Percentiles rank a stretch among this genome's conserved stretches.
These are phyloP conservation scores for Thymus quinquecostatus DNA, from an alignment of 257 asterid genomes.

Conservation along the genomic window DNA sequence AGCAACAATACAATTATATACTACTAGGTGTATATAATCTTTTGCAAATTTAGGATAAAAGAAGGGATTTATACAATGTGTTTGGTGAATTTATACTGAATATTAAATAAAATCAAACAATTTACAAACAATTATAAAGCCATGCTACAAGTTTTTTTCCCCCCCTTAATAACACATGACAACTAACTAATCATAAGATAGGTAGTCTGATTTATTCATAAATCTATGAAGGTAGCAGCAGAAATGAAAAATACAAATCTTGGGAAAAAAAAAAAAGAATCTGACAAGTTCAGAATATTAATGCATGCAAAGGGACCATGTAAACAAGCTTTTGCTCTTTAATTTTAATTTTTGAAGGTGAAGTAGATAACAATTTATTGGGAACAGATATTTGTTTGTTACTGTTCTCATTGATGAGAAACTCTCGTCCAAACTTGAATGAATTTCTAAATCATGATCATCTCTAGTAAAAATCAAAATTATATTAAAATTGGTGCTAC, in stretches of 20 bases:
- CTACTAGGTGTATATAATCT: no score
- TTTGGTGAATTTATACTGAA: no score
- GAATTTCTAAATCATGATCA: no score
- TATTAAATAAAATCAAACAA: no score
- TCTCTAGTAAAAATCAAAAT: no score
- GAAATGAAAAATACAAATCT: neutral
- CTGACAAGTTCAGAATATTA: neutral
- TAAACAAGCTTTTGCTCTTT: neutral
- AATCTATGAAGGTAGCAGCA: neutral
- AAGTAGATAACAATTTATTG: neutral
- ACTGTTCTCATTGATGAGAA: neutral
- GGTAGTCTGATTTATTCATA: neutral
- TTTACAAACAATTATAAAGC: neutral
- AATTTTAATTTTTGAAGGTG: neutral
- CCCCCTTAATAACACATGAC: neutral
- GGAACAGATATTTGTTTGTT: neutral
- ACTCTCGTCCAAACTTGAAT: neutral
- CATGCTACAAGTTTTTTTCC: no score
- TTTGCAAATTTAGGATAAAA: no score
- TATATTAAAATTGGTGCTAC: neutral
- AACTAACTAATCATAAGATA: neutral
- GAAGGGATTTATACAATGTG: no score
- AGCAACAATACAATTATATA: no score
- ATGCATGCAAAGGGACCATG: neutral
- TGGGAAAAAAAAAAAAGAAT: neutral